Conservation (phyloP, 345 rosid genomes). For the Barbarea vulgaris region DNA sequence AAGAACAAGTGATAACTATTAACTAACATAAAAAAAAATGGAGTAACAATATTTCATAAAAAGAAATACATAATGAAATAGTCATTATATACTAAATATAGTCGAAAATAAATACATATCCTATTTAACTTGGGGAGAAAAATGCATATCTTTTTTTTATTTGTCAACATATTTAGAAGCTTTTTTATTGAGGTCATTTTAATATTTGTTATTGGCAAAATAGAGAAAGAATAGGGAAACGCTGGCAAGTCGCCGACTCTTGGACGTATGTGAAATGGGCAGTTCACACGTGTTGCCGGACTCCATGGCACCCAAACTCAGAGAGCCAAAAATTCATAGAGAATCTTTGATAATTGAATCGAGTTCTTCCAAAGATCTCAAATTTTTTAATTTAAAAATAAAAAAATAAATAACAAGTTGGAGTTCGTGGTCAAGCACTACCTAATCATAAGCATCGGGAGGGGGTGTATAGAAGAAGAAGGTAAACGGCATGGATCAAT, state of each 20-base stretch:
- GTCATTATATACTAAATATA: too few relatives aligned
- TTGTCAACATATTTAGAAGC: too few relatives aligned
- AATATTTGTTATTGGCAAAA: background rate
- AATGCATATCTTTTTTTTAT: too few relatives aligned
- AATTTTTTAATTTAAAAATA: background rate
- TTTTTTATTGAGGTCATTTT: too few relatives aligned
- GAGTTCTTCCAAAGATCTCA: background rate
- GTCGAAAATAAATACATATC: too few relatives aligned
- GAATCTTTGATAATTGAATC: constrained; percentile 29
- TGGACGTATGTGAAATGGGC: background rate
- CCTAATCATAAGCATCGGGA: constrained; percentile 28
- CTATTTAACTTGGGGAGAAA: too few relatives aligned
- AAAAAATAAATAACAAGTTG: background rate
- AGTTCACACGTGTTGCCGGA: constrained; percentile 26
- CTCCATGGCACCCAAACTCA: constrained; percentile 18
- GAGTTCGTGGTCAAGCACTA: constrained; percentile 36
- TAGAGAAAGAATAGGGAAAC: too few relatives aligned
- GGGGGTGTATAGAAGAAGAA: background rate
- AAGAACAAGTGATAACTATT: too few relatives aligned
- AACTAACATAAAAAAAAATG: too few relatives aligned
- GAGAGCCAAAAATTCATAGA: background rate
- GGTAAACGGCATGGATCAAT: constrained; percentile 21
- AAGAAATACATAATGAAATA: too few relatives aligned
- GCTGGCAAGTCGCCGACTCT: background rate
- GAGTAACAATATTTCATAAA: too few relatives aligned